Evolutionary conservation across 2,329 filamentous ascomycete species (phyloP), one percentile per base, ranked within the genome.

Genomic region (Penicillium hesseltinei): DNA sequence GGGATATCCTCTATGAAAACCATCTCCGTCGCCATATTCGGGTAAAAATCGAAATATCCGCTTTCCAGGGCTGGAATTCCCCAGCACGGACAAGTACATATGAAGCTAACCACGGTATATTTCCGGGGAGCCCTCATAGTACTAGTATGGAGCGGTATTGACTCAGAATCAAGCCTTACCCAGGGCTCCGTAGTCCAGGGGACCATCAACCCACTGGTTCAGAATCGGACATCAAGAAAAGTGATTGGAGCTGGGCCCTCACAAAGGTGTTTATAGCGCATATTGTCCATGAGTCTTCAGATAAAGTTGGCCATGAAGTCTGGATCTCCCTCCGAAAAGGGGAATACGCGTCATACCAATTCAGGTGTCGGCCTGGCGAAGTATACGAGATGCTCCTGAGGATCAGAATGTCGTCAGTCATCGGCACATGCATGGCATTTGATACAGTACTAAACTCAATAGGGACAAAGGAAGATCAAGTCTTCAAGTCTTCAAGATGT

Each of bases 391-490:
- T 36, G 1, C 2, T 17, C 8, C 17, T 46, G 40, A 46, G 50
- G 51, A 48, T 53, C 51, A 53, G 42, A 47, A 53, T 53, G 42
- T 38, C 42, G 42, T 53, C 42, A 53, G 42, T 2, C 11, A 17
- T 53, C 42, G 31, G 33, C 33, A 53, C 21, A 38, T 36, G 27
- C 42, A 47, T 52, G 33, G 19, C 17, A 29, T 25, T 38, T 39
- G 27, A 36, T 36, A 36, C 17, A 47, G 45, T 23, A 17, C 45
- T 35, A 47, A 47, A 13, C 29, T 33, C 19, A 35, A 35, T 29
- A 35, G 15, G 15, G 45, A 36, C 21, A 47, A 45, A 35, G 19
- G 5, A 44, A 35, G 17, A 29, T 52, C 25, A 44, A 44, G 17
- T 23, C 8, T 31, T 13, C 13, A 29, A 21, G 25, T 27, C 25